Conservation (phyloP, 1,284 basidiomycete genomes). For the Inonotus hispidus region DNA sequence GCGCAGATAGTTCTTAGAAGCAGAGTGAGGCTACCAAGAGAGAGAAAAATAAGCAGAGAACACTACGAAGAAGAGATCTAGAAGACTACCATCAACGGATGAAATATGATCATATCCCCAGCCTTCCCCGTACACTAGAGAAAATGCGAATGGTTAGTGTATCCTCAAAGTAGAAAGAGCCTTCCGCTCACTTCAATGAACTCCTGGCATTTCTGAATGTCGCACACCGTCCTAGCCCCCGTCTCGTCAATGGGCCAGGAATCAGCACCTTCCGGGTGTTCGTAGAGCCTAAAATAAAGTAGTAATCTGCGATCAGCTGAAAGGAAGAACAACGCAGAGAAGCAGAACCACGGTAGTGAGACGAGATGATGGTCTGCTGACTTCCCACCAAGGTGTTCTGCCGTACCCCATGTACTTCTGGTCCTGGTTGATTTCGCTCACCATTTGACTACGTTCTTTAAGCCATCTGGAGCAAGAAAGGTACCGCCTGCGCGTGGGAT, state of each 20-base stretch:
- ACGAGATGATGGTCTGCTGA: no score
- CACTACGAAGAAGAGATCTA: not conserved
- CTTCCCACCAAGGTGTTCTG: no score
- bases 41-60: not conserved
- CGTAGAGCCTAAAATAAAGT: constrained; percentile 23
- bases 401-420: no score
- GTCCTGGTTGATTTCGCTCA: no score
- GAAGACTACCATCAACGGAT: constrained; percentile 32
- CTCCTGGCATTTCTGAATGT: constrained; percentile 25
- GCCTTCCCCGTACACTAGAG: constrained; percentile 30
- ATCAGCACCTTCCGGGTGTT: constrained; percentile 27
- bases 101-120: constrained; percentile 35
- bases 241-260: constrained; percentile 26
- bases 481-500: constrained; percentile 30
- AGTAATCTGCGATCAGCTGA: not conserved
- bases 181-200: constrained; percentile 27
- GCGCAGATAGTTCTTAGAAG: constrained; percentile 33
- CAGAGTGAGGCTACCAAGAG: constrained; percentile 27
- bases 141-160: not conserved
- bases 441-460: constrained; percentile 31
- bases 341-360: not conserved
- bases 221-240: constrained; percentile 26
- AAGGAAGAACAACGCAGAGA: no score
- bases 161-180: not conserved
- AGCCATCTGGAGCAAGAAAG: constrained; percentile 32